A percentile compares a stretch with the other conserved stretches of the same genome.
phyloP scores from a whole-genome alignment of 2,329 filamentous ascomycete species.

The Botrytis medusae region DNA sequence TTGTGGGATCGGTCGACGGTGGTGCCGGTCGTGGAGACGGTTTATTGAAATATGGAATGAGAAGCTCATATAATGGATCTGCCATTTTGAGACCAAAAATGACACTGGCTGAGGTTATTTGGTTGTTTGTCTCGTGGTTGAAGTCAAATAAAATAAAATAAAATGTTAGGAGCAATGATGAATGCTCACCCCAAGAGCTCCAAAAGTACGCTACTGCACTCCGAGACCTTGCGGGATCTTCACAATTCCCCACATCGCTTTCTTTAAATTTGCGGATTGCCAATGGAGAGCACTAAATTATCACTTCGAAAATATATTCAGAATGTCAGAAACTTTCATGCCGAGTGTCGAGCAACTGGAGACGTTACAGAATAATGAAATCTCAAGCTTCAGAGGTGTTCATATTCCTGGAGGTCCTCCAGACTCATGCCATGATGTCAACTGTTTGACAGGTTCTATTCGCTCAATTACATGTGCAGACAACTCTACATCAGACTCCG shows the following conservation, averaged over 20 bases:
- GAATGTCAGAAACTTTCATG: not conserved
- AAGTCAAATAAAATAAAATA: not conserved
- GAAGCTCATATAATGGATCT: slow-evolving; percentile 73
- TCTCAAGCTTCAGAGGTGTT: slow-evolving; percentile 31
- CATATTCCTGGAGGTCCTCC: slow-evolving; percentile 37
- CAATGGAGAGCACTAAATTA: not conserved
- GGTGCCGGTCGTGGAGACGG: slow-evolving; percentile 44
- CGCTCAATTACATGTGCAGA: slow-evolving; percentile 35
- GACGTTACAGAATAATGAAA: no score
- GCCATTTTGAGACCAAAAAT: slow-evolving; percentile 50
- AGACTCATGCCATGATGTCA: slow-evolving; percentile 41
- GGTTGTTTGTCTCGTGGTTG: not conserved
- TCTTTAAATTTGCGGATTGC: not conserved
- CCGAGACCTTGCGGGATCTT: not conserved
- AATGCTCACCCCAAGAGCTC: slow-evolving; percentile 6
- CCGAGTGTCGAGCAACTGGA: not conserved
- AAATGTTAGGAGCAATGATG: not conserved
- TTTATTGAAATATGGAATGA: slow-evolving; percentile 60
- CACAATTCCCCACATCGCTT: not conserved
- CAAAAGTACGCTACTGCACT: slow-evolving; percentile 13
- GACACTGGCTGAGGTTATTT: not conserved
- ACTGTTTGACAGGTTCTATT: slow-evolving; percentile 35
- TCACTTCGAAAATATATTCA: not conserved
- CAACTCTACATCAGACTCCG: slow-evolving; percentile 21
- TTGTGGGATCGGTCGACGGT: slow-evolving; percentile 50